phyloP scores from a whole-genome alignment of 2,329 filamentous ascomycete genomes.

The Epichloe coenophiala region DNA sequence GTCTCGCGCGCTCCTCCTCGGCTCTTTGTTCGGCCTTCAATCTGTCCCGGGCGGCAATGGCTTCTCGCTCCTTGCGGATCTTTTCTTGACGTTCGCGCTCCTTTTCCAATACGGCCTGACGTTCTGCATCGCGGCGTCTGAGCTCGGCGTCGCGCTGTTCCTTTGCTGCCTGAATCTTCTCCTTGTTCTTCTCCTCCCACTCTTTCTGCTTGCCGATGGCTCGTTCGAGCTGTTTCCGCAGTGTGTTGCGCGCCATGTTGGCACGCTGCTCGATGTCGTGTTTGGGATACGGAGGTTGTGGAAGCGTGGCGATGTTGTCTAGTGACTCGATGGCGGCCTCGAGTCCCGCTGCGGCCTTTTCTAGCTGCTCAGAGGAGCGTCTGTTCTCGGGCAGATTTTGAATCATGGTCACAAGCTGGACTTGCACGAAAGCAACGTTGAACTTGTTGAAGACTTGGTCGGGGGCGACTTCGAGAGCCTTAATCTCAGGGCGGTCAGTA shows the following conservation, averaged over 20 bases:
- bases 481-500: neutral
- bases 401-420: constrained; percentile 76
- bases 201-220: constrained; percentile 73
- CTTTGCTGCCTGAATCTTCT: constrained; percentile 70
- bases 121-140: constrained; percentile 62
- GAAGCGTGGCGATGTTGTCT: constrained; percentile 48
- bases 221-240: constrained; percentile 80
- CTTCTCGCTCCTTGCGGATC: constrained; percentile 74
- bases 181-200: constrained; percentile 86
- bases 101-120: constrained; percentile 50
- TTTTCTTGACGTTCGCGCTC: constrained; percentile 65
- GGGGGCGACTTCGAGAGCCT: constrained; percentile 65
- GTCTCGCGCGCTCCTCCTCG: constrained; percentile 19
- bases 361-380: constrained; percentile 65
- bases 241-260: constrained; percentile 93
- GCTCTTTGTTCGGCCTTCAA: constrained; percentile 52
- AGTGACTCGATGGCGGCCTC: constrained; percentile 70
- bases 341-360: constrained; percentile 66
- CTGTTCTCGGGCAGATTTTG: constrained; percentile 62
- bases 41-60: constrained; percentile 64
- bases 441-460: constrained; percentile 89
- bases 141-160: constrained; percentile 71
- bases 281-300: constrained; percentile 73
- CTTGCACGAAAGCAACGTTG: constrained; percentile 95
- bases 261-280: constrained; percentile 87